These are phyloP conservation scores for Symbiodinium natans DNA, from an alignment of 73 alveolate genomes.

Conservation along the genomic window DNA sequence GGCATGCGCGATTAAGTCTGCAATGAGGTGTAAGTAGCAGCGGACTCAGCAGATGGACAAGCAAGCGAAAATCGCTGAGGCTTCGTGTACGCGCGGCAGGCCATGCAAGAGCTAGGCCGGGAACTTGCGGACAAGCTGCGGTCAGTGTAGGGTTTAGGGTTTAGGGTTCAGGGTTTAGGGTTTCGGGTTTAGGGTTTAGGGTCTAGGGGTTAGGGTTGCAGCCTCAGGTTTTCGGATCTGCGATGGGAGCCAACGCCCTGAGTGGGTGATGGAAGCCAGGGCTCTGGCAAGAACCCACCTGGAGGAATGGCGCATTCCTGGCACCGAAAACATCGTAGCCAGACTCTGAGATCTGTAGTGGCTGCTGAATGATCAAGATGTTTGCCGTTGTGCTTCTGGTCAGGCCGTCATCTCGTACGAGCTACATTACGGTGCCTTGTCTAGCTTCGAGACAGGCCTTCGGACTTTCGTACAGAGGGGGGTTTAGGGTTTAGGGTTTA, in stretches of 20 bases:
- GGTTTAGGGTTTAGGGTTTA: too few species aligned
- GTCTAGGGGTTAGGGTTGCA: not conserved
- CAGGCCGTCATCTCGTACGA: conserved; percentile 78
- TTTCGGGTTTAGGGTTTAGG: too few species aligned
- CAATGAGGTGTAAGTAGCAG: too few species aligned
- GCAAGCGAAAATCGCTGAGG: conserved; percentile 6
- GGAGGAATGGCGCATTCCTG: conserved; percentile 88
- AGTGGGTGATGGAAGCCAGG: conserved; percentile 70
- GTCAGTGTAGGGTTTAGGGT: too few species aligned
- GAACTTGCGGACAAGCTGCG: not conserved
- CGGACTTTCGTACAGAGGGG: too few species aligned
- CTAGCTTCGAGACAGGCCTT: too few species aligned
- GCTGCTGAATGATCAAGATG: not conserved
- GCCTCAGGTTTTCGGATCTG: conserved; percentile 55
- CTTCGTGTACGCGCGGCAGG: conserved; percentile 69
- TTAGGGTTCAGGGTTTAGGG: too few species aligned
- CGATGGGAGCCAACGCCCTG: conserved; percentile 13
- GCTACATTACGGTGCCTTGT: conserved; percentile 8
- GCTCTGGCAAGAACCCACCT: conserved; percentile 39
- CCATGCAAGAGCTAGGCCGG: conserved; percentile 61
- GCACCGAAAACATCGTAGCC: conserved; percentile 74
- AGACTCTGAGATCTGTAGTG: not conserved
- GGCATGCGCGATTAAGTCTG: too few species aligned
- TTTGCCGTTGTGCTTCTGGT: not conserved
- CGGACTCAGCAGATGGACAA: too few species aligned